Evolutionary conservation across 2,329 filamentous ascomycete genomes (phyloP).

Genomic region (Pseudonectria buxi): DNA sequence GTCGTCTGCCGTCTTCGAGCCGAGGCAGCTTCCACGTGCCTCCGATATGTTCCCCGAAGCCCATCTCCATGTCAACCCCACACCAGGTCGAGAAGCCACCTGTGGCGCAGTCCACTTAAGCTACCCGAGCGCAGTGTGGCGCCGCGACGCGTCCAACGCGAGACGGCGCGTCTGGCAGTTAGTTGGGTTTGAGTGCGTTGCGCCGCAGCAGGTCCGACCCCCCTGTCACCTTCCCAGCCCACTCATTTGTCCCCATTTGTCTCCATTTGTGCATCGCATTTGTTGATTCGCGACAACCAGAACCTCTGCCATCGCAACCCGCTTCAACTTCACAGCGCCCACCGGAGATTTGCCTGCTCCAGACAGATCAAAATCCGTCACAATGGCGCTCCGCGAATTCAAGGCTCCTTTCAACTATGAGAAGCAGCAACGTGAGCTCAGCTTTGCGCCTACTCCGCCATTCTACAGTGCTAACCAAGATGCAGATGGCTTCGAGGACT

Average conservation of each 20-base stretch:
- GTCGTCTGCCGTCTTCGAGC: slow-evolving; percentile 17
- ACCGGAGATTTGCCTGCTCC: slow-evolving; percentile 9
- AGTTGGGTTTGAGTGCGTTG: neutral
- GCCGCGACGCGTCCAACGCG: slow-evolving; percentile 27
- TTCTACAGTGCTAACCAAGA: slow-evolving; percentile 21
- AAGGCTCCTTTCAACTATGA: slow-evolving; percentile 78
- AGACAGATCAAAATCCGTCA: slow-evolving; percentile 22
- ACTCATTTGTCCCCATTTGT: slow-evolving; percentile 9
- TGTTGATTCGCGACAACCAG: slow-evolving; percentile 7
- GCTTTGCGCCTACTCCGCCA: neutral
- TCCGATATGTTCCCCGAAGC: slow-evolving; percentile 21
- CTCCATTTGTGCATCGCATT: slow-evolving; percentile 25
- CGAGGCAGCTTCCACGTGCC: slow-evolving; percentile 32
- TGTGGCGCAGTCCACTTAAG: slow-evolving; percentile 24
- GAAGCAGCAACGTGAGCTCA: slow-evolving; percentile 66
- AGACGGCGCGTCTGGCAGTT: slow-evolving; percentile 24
- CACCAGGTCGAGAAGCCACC: slow-evolving; percentile 1
- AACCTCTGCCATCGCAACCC: slow-evolving; percentile 7
- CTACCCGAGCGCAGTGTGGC: slow-evolving; percentile 12
- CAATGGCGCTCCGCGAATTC: slow-evolving; percentile 81
- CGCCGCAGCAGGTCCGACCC: slow-evolving; percentile 6
- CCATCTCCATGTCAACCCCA: slow-evolving; percentile 1
- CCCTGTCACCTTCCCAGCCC: slow-evolving; percentile 22
- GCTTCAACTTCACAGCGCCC: slow-evolving; percentile 8
- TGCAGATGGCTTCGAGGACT: slow-evolving; percentile 75